These are phyloP conservation scores for Clonostachys byssicola DNA, from an alignment of 2,329 filamentous ascomycete genomes.

Conservation along the genomic window DNA sequence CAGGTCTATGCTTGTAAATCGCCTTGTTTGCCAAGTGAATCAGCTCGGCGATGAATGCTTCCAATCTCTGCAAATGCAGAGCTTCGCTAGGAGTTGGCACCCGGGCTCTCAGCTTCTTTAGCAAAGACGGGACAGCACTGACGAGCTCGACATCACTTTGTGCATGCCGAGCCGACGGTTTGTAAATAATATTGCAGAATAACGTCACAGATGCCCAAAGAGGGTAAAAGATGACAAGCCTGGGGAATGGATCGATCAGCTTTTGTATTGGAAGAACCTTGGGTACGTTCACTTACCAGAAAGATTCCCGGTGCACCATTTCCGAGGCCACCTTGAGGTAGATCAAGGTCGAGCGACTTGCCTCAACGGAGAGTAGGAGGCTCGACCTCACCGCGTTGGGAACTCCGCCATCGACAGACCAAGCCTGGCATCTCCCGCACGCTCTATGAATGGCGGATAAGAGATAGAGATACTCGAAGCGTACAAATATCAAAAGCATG, in stretches of 20 bases:
- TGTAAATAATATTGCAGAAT: conserved; percentile 48
- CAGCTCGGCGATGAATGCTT: no score
- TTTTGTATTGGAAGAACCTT: not conserved
- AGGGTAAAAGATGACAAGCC: conserved; percentile 53
- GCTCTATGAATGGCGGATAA: conserved; percentile 21
- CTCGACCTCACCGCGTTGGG: conserved; percentile 38
- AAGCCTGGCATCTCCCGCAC: conserved; percentile 37
- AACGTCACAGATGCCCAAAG: conserved; percentile 47
- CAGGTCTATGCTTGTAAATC: no score
- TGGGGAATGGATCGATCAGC: conserved; percentile 10
- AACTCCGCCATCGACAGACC: no score
- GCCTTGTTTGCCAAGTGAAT: no score
- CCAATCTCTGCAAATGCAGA: no score
- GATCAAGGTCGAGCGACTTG: conserved; percentile 48
- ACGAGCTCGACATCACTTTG: no score
- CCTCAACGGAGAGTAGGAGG: conserved; percentile 46
- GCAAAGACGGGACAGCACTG: no score
- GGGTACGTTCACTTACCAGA: conserved; percentile 34
- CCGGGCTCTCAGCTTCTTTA: no score
- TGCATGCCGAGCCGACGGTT: conserved; percentile 28
- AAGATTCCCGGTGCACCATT: conserved; percentile 37
- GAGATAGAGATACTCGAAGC: no score
- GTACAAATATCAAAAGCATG: no score
- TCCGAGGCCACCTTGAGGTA: conserved; percentile 37
- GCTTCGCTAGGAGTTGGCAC: no score